Evolutionary conservation across 2,329 filamentous ascomycete species (phyloP).

Genomic region (Incumbomyces delicatus): DNA sequence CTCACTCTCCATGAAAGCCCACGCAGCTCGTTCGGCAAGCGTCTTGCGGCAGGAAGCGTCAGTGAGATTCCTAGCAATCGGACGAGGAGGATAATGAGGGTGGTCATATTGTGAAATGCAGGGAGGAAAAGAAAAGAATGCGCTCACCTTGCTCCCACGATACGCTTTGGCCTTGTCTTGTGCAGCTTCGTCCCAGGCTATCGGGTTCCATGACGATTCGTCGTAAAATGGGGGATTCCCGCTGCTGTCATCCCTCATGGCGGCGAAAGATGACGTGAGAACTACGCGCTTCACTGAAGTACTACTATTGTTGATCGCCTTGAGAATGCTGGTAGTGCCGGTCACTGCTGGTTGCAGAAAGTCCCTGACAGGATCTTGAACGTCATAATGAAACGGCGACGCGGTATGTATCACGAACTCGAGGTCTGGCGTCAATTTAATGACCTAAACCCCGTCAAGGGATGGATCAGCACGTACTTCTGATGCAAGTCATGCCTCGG

Average conservation of each 20-base stretch:
- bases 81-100: no score
- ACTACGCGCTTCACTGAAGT: constrained; percentile 64
- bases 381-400: constrained; percentile 61
- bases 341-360: constrained; percentile 51
- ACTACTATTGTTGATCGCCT: constrained; percentile 49
- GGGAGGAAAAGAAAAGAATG: no score
- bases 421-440: constrained; percentile 43
- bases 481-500: no score
- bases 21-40: constrained; percentile 46
- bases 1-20: constrained; percentile 21
- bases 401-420: constrained; percentile 66
- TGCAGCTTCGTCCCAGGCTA: constrained; percentile 31
- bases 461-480: no score
- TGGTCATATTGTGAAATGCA: no score
- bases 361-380: constrained; percentile 56
- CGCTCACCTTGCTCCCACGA: constrained; percentile 40
- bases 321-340: constrained; percentile 52
- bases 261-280: constrained; percentile 57
- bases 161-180: constrained; percentile 28
- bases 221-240: constrained; percentile 20
- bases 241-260: constrained; percentile 44
- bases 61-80: no score
- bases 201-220: constrained; percentile 32
- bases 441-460: no score
- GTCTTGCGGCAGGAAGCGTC: no score